phyloP scores from a whole-genome alignment of 768 basidiomycete genomes.

The Naganishia onofrii region DNA sequence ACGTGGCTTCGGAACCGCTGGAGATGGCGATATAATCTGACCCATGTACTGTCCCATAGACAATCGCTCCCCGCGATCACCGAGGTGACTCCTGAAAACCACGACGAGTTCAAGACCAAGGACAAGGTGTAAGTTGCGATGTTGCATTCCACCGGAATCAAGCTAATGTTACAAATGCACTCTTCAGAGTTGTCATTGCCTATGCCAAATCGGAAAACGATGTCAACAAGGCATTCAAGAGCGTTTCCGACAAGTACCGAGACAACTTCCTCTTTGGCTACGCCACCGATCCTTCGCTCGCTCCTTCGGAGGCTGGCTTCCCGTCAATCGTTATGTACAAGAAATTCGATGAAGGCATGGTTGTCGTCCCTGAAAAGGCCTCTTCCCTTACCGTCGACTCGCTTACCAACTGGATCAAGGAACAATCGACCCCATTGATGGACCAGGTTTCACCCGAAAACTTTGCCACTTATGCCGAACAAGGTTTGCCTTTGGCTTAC shows the following conservation, averaged over 20 bases:
- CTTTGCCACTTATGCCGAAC: slow-evolving; percentile 77
- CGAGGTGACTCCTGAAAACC: slow-evolving; percentile 69
- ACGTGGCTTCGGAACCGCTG: slow-evolving; percentile 42
- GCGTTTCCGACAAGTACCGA: slow-evolving; percentile 78
- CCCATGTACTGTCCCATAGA: slow-evolving; percentile 53
- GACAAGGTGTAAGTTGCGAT: slow-evolving; percentile 66
- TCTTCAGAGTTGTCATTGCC: slow-evolving; percentile 67
- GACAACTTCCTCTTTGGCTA: slow-evolving; percentile 92
- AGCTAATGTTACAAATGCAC: slow-evolving; percentile 10
- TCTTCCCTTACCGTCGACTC: slow-evolving; percentile 55
- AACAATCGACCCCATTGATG: slow-evolving; percentile 79
- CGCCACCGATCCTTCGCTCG: slow-evolving; percentile 64
- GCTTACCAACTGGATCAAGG: slow-evolving; percentile 72
- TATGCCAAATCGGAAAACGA: slow-evolving; percentile 75
- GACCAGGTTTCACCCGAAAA: slow-evolving; percentile 94
- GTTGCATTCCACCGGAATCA: background rate
- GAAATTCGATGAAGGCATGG: slow-evolving; percentile 75
- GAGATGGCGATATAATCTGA: slow-evolving; percentile 28
- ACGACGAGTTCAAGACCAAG: slow-evolving; percentile 76
- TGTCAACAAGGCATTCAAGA: slow-evolving; percentile 71
- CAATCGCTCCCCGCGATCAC: slow-evolving; percentile 93
- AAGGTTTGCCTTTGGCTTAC: slow-evolving; percentile 85
- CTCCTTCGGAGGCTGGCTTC: slow-evolving; percentile 57
- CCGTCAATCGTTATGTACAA: slow-evolving; percentile 91
- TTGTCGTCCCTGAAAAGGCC: slow-evolving; percentile 42